Percentiles rank a stretch among this genome's conserved stretches.
phyloP scores from a whole-genome alignment of 805 yeast species.

The Wickerhamiella kazuoi region DNA sequence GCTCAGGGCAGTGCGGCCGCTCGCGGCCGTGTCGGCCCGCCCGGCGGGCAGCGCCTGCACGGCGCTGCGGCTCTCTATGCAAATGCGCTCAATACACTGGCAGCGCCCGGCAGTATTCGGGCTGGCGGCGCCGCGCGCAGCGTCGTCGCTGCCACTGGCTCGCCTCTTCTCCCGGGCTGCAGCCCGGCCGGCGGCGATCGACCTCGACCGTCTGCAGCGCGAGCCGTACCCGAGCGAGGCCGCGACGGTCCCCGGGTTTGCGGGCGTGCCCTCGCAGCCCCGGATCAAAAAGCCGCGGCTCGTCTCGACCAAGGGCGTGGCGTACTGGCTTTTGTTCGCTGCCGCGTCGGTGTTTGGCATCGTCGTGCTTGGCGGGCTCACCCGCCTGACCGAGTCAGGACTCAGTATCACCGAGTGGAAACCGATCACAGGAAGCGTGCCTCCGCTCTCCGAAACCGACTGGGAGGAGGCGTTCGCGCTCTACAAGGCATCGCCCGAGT shows the following conservation, averaged over 20 bases:
- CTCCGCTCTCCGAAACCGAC: slow-evolving; percentile 63
- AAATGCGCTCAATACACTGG: slow-evolving; percentile 43
- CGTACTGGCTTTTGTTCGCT: slow-evolving; percentile 76
- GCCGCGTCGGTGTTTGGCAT: slow-evolving; percentile 85
- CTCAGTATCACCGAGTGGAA: slow-evolving; percentile 95
- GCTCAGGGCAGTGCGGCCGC: not conserved
- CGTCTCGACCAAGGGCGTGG: slow-evolving; percentile 41
- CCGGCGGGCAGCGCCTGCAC: slow-evolving; percentile 36
- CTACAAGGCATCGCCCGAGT: slow-evolving; percentile 79
- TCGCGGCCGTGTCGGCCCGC: slow-evolving; percentile 32
- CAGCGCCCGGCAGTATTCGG: slow-evolving; percentile 20
- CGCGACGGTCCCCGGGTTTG: slow-evolving; percentile 7
- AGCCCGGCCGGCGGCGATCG: not conserved
- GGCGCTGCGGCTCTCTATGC: slow-evolving; percentile 50
- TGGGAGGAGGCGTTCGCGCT: slow-evolving; percentile 77
- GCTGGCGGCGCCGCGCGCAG: slow-evolving; percentile 3
- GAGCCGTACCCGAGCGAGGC: slow-evolving; percentile 1
- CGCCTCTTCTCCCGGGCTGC: slow-evolving; percentile 24
- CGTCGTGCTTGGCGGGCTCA: slow-evolving; percentile 89
- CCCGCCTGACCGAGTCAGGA: slow-evolving; percentile 91
- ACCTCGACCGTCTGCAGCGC: not conserved
- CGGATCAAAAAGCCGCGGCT: slow-evolving; percentile 16
- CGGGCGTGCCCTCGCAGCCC: slow-evolving; percentile 9
- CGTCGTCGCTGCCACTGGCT: slow-evolving; percentile 30
- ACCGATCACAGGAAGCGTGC: slow-evolving; percentile 89